These are phyloP conservation scores for Chloromonas sp. DNA, from an alignment of 163 green algal species.

Conservation along the genomic window DNA sequence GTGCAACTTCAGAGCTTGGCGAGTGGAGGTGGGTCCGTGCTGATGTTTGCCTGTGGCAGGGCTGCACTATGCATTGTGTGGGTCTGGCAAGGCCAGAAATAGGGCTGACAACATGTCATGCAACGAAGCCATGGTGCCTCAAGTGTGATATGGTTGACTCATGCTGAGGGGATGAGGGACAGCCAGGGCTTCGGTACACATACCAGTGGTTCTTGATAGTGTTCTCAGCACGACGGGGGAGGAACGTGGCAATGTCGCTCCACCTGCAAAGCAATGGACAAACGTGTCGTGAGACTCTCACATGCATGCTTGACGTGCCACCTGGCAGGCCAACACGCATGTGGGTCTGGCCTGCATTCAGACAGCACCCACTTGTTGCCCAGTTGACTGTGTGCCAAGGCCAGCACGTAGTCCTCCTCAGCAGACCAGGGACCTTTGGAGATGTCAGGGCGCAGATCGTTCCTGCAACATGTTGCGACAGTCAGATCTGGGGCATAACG, in stretches of 20 bases:
- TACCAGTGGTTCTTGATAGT: conserved; percentile 80
- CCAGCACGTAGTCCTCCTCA: conserved; percentile 33
- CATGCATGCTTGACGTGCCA: not conserved
- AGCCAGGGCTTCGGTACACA: not conserved
- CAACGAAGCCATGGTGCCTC: too few species aligned
- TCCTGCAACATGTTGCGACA: conserved; percentile 16
- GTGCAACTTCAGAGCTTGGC: too few species aligned
- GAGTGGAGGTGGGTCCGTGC: too few species aligned
- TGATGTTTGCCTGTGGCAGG: too few species aligned
- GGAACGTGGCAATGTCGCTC: conserved; percentile 61
- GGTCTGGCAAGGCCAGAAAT: too few species aligned
- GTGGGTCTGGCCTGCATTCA: not conserved
- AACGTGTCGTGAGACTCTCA: not conserved
- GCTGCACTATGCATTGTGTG: too few species aligned
- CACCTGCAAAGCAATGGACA: conserved; percentile 27
- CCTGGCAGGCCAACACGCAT: not conserved
- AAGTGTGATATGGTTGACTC: too few species aligned
- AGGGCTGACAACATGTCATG: too few species aligned
- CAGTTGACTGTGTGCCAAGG: conserved; percentile 46
- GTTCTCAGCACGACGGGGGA: conserved; percentile 75
- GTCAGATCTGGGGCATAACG: not conserved
- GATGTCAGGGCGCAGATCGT: conserved; percentile 35
- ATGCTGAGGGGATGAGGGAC: too few species aligned
- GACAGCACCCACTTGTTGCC: conserved; percentile 1
- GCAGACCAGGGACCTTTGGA: conserved; percentile 27